Evolutionary conservation across 371 early-diverging fungal genomes (phyloP).

Genomic region (Mortierella sp.): DNA sequence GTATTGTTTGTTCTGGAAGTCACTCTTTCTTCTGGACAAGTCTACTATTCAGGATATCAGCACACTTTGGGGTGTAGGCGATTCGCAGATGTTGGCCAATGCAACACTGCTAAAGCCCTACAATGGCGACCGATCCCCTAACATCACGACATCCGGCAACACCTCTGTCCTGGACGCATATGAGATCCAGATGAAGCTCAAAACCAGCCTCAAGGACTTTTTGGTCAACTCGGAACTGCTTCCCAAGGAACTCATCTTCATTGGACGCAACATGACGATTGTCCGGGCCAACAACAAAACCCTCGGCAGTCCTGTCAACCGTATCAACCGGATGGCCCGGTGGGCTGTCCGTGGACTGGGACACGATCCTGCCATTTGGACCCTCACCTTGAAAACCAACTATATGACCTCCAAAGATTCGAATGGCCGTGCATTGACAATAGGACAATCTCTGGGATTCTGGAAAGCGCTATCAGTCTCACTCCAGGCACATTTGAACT

Average conservation of each 20-base stretch:
- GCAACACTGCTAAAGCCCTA: constrained; percentile 86
- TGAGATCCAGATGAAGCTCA: constrained; percentile 78
- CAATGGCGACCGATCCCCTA: constrained; percentile 63
- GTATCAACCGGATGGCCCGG: constrained; percentile 88
- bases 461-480: constrained; percentile 26
- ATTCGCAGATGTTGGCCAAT: constrained; percentile 80
- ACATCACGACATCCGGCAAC: constrained; percentile 54
- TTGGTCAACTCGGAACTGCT: constrained; percentile 75
- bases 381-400: neutral
- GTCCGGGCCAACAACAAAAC: constrained; percentile 87
- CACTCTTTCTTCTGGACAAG: constrained; percentile 81
- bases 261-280: constrained; percentile 91
- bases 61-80: constrained; percentile 85
- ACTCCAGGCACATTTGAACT: constrained; percentile 28
- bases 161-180: constrained; percentile 67
- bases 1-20: constrained; percentile 89
- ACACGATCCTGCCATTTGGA: constrained; percentile 20
- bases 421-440: neutral
- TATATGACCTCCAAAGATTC: neutral
- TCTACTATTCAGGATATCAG: constrained; percentile 71
- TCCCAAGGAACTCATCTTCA: constrained; percentile 90
- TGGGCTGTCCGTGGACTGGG: constrained; percentile 79
- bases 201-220: constrained; percentile 77
- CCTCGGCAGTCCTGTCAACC: constrained; percentile 88
- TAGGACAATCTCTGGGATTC: constrained; percentile 15